These are phyloP conservation scores for Knoxia roxburghii DNA, from an alignment of 257 asterid genomes.

Conservation along the genomic window DNA sequence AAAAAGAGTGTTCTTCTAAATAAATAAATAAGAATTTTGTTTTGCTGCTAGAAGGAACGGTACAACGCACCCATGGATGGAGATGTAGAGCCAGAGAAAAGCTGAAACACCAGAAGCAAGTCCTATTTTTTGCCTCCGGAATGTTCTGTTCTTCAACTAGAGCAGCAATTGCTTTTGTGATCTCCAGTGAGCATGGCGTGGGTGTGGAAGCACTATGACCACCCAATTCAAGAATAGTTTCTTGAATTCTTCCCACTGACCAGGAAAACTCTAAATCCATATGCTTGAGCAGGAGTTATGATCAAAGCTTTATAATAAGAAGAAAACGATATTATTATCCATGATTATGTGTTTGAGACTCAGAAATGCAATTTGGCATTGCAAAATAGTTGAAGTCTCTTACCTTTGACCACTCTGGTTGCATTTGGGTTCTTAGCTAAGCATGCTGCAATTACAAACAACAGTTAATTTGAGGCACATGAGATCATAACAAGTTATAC, in stretches of 20 bases:
- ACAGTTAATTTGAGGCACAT: slow-evolving; percentile 6
- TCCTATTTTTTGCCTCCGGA: slow-evolving; percentile 56
- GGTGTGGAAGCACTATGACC: slow-evolving; percentile 47
- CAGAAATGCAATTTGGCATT: not conserved
- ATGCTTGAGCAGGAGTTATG: slow-evolving; percentile 83
- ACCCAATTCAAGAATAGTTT: slow-evolving; percentile 62
- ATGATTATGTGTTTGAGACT: not conserved
- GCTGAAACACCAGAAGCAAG: slow-evolving; percentile 83
- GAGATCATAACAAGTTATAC: no score
- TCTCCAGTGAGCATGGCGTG: slow-evolving; percentile 67
- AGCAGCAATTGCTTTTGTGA: slow-evolving; percentile 59
- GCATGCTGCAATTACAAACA: slow-evolving; percentile 64
- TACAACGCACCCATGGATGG: slow-evolving; percentile 66
- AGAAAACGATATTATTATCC: not conserved
- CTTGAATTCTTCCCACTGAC: slow-evolving; percentile 73
- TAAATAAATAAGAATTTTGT: not conserved
- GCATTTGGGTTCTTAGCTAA: slow-evolving; percentile 49
- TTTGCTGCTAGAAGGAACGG: slow-evolving; percentile 4
- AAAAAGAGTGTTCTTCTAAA: slow-evolving; percentile 5
- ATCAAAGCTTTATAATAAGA: slow-evolving; percentile 34
- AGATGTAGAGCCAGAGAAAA: slow-evolving; percentile 81
- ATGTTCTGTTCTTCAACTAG: slow-evolving; percentile 68
- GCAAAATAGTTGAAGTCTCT: slow-evolving; percentile 13
- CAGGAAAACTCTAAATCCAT: slow-evolving; percentile 74
- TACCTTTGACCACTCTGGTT: slow-evolving; percentile 42